Conservation (phyloP, 2,329 filamentous ascomycete species). For the Emergomyces africanus region DNA sequence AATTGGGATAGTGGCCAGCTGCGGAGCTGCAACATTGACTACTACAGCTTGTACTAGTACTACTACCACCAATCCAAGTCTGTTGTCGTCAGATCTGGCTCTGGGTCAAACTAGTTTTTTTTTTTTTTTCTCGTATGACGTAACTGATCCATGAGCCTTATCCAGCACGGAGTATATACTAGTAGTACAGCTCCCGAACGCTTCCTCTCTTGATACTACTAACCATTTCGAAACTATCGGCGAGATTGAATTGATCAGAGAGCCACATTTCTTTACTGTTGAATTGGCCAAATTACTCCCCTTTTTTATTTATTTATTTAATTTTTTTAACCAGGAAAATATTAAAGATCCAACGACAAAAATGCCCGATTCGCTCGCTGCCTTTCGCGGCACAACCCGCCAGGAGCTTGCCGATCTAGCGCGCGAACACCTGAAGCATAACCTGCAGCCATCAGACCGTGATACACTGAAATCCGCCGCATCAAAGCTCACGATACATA, state of each 20-base stretch:
- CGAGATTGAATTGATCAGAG: not conserved
- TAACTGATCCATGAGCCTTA: not conserved
- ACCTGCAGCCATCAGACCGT: constrained; percentile 47
- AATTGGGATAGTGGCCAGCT: not conserved
- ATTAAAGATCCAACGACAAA: not conserved
- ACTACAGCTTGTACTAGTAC: no score
- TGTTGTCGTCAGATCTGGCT: not conserved
- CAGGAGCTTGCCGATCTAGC: constrained; percentile 44
- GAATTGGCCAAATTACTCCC: not conserved
- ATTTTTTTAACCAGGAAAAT: not conserved
- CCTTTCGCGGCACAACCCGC: constrained; percentile 33
- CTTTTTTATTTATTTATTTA: no score
- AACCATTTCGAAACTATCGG: not conserved
- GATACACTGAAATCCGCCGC: constrained; percentile 45
- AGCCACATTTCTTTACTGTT: not conserved
- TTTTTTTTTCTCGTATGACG: no score
- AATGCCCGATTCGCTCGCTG: constrained; percentile 34
- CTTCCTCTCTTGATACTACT: not conserved
- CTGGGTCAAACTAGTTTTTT: not conserved
- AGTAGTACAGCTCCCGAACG: not conserved
- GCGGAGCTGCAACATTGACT: not conserved
- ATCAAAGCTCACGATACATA: constrained; percentile 40
- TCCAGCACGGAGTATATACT: no score
- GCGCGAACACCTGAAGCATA: constrained; percentile 46
- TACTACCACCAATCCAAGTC: no score